Evolutionary conservation across 176 grass and related monocot species (phyloP).

Genomic region (Zea luxurians): DNA sequence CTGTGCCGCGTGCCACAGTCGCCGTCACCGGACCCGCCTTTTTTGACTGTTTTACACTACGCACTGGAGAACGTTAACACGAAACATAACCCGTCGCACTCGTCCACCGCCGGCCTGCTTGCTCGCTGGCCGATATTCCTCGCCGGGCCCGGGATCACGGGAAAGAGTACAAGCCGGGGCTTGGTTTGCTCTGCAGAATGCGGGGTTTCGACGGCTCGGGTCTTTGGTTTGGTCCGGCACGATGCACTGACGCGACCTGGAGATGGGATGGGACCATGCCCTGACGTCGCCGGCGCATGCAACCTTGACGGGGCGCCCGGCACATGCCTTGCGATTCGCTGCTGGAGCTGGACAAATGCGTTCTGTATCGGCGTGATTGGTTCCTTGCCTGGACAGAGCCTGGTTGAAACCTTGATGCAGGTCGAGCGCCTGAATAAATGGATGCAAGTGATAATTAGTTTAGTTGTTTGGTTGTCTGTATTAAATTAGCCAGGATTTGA

Average conservation of each 20-base stretch:
- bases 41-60: too few relatives aligned
- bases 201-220: not conserved
- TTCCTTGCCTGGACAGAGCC: too few relatives aligned
- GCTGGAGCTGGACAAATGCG: not conserved
- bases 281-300: conserved; percentile 13
- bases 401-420: too few relatives aligned
- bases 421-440: too few relatives aligned
- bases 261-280: too few relatives aligned
- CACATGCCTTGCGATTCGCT: conserved; percentile 19
- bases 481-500: too few relatives aligned
- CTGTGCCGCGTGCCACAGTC: not conserved
- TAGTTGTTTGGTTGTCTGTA: too few relatives aligned
- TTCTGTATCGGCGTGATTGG: not conserved
- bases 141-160: not conserved
- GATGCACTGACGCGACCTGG: too few relatives aligned
- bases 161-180: not conserved
- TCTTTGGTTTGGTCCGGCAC: not conserved
- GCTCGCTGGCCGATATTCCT: not conserved
- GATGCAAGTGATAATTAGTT: too few relatives aligned
- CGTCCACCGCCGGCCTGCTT: not conserved
- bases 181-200: not conserved
- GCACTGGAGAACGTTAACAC: not conserved
- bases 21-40: not conserved
- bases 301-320: not conserved
- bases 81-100: conserved; percentile 14